A percentile compares a stretch with the other conserved stretches of the same genome.
Evolutionary conservation across 495 filamentous ascomycete genomes (phyloP).

Genomic region (Ramalina peruviana): DNA sequence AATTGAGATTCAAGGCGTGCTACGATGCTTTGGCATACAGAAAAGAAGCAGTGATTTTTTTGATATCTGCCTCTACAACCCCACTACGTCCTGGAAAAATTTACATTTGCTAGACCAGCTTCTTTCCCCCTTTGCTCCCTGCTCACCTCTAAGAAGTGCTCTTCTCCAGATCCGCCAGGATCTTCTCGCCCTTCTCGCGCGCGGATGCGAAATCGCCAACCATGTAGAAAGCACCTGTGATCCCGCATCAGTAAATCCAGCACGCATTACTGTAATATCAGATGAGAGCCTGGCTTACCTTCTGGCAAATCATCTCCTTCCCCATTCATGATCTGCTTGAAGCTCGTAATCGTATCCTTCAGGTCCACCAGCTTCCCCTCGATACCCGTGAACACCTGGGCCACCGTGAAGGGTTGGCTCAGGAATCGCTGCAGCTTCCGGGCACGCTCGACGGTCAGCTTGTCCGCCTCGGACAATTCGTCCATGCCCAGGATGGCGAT

Average conservation of each 20-base stretch:
- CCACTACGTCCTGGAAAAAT: too few species aligned
- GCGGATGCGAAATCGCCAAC: conserved; percentile 92
- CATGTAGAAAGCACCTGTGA: conserved; percentile 79
- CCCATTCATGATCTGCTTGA: conserved; percentile 94
- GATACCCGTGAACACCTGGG: conserved; percentile 98
- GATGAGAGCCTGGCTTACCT: conserved; percentile 30
- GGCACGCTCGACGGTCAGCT: conserved; percentile 99
- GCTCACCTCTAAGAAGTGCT: conserved; percentile 10
- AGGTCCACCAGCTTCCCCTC: conserved; percentile 93
- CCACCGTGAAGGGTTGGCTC: conserved; percentile 97
- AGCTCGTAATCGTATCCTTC: conserved; percentile 92
- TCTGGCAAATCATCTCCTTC: conserved; percentile 94
- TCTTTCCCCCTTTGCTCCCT: conserved; percentile 6
- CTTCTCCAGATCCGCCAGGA: conserved; percentile 82
- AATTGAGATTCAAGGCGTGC: too few species aligned
- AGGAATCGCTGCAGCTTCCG: conserved; percentile 99
- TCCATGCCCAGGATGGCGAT: conserved; percentile 99
- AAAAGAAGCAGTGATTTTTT: too few species aligned
- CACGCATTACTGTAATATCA: neutral
- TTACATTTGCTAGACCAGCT: too few species aligned
- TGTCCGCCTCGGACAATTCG: conserved; percentile 95
- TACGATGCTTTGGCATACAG: too few species aligned
- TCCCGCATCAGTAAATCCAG: conserved; percentile 6
- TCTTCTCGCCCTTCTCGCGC: conserved; percentile 97
- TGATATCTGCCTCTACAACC: too few species aligned